phyloP scores from a whole-genome alignment of 2,329 filamentous ascomycete species.

The Aspergillus ochraceus region DNA sequence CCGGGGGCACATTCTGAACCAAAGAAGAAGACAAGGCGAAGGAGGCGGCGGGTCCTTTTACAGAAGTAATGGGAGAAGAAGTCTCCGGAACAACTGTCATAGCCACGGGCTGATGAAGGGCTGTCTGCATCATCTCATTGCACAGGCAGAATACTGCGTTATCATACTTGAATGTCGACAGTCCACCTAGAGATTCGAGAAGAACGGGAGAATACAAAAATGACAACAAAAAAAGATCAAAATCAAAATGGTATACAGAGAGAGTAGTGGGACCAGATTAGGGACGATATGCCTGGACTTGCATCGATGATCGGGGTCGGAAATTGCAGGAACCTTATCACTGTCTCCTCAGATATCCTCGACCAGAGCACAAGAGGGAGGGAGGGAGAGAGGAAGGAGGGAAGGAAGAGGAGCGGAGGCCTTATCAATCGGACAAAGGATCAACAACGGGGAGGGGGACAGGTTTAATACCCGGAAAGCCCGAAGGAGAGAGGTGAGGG shows the following conservation, averaged over 20 bases:
- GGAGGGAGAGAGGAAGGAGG: neutral
- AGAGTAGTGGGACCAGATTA: slow-evolving; percentile 3
- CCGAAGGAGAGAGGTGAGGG: neutral
- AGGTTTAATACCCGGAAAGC: slow-evolving; percentile 1
- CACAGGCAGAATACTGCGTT: slow-evolving; percentile 20
- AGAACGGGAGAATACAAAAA: neutral
- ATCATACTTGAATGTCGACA: slow-evolving; percentile 27
- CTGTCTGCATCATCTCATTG: slow-evolving; percentile 38
- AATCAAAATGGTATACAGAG: neutral
- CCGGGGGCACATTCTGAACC: slow-evolving; percentile 10
- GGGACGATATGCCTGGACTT: slow-evolving; percentile 6
- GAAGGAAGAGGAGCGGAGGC: neutral
- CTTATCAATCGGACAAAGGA: neutral
- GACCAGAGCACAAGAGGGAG: neutral
- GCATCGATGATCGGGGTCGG: slow-evolving; percentile 12
- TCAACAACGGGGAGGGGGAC: neutral
- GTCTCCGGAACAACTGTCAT: slow-evolving; percentile 30
- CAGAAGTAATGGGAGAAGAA: slow-evolving; percentile 20
- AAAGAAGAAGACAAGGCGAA: slow-evolving; percentile 11
- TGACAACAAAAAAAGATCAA: neutral
- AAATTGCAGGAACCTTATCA: neutral
- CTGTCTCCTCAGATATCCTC: neutral
- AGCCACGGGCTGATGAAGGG: slow-evolving; percentile 33
- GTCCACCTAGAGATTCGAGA: neutral
- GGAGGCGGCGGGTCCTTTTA: slow-evolving; percentile 19